Evolutionary conservation across 768 basidiomycete species (phyloP), one percentile per base, ranked within the genome.

Genomic region (Lentinula boryana): DNA sequence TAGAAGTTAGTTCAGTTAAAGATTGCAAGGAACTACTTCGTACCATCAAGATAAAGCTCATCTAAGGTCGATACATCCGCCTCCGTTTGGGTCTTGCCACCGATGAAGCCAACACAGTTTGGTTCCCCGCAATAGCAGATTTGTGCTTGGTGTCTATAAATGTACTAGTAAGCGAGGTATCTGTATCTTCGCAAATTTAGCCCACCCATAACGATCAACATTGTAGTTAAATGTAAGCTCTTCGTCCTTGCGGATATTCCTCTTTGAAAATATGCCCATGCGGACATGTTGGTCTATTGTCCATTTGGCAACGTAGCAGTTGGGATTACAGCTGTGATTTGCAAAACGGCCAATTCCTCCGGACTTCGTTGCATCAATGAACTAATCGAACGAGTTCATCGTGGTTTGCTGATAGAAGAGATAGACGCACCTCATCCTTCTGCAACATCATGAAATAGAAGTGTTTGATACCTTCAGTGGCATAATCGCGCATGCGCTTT

Each of bases 391-490:
- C 53, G 3, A 35, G 60, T 53, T 48, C 33, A 4, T 16, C 18
- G 36, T 44, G 21, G 6, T 61, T 6, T 16, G 44, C 54, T 46
- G 52, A n/a, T 33, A 48, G 33, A 8, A 40, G 61, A 1, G 21
- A 49, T 10, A 60, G 56, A 73, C 84, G 59, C 65, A 94, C 95
- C 83, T 98, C 95, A 66, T 96, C 95, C 70, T 92, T 94, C 75
- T 99, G 97, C 61, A 99, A 74, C 91, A 96, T 95, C 97, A 98
- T 99, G 71, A 99, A 99, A 76, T 98, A 99, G 67, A 98, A 99
- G 72, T 98, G 97, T 56, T 84, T 80, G 64, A 98, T 94, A 16
- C 96, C 96, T 70, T 97, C 93, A 46, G 87, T 84, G 2, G 85
- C 95, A 70, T 99, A 99, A 8, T 89, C 88, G 41, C 89, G 84